Evolutionary conservation across 768 basidiomycete species (phyloP).

Genomic region (Hebeloma cylindrosporum): DNA sequence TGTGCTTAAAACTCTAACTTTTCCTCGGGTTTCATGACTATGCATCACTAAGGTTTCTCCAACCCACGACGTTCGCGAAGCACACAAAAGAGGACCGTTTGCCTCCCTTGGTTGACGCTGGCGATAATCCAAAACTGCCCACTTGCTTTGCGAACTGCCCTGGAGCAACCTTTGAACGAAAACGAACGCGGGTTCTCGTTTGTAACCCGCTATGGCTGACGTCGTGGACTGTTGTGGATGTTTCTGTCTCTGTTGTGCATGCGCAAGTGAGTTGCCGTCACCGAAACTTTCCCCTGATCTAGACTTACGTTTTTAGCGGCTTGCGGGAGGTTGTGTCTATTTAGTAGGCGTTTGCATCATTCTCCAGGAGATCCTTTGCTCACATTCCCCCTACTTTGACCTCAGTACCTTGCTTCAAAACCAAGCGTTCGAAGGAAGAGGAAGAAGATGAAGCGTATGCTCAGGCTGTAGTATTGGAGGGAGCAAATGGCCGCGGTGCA

Average conservation of each 20-base stretch:
- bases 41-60: no score
- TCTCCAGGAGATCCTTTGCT: no score
- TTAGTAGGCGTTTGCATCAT: no score
- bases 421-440: not conserved
- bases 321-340: conserved; percentile 16
- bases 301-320: conserved; percentile 7
- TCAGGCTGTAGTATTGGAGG: not conserved
- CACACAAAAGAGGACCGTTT: no score
- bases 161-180: not conserved
- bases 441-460: conserved; percentile 3
- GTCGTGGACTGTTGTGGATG: conserved; percentile 26
- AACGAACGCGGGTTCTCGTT: not conserved
- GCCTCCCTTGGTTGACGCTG: no score
- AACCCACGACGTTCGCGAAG: no score
- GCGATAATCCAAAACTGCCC: not conserved
- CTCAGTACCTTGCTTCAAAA: no score
- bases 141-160: not conserved
- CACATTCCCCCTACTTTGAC: no score
- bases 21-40: conserved; percentile 1
- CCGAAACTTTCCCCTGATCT: no score
- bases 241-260: conserved; percentile 21
- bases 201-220: conserved; percentile 20
- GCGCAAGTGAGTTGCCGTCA: conserved; percentile 15
- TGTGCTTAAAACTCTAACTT: conserved; percentile 9
- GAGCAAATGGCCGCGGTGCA: no score